Evolutionary conservation across 257 asterid species (phyloP), one percentile per base, ranked within the genome.

Genomic region (Gentiana macrophylla): DNA sequence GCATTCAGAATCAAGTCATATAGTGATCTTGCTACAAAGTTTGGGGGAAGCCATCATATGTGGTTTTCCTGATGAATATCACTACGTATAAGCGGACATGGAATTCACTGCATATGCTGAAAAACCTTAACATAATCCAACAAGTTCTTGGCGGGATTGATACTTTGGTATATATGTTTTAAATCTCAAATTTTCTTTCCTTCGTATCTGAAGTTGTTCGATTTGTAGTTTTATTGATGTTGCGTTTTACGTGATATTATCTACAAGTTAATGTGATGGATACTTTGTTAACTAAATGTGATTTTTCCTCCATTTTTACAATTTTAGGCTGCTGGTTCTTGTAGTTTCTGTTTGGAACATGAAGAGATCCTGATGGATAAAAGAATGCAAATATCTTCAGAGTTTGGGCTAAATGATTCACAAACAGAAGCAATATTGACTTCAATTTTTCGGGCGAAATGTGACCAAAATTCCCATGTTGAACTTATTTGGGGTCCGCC

Each of bases 401-500:
- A 37, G 33, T 55, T 60, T 34, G 24, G 41, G 62, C 54, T 72
- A 49, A 62, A 72, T 45, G 56, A 62, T 24, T 72, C 73, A 10
- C 77, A 72, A 50, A 46, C 57, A 9, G 45, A 35, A 7, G 77
- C 77, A 53, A 55, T 66, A 5, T 6, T 43, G 57, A 32, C 48
- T 12, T 49, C 70, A 35, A 49, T 72, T 35, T 45, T 5, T 33
- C 50, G 53, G 52, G 50, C 47, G 12, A 57, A 38, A 54, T 72
- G 77, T 56, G 62, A 58, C 52, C 73, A 67, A 12, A 48, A 51
- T 49, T 50, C 67, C 5, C 15, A 4, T 49, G 67, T 68, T 9
- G 55, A 64, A 52, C 78, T 73, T 35, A 64, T 68, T 43, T 67
- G 89, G 86, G 94, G 94, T 5, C 84, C 94, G 32, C 89, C 89